phyloP scores from a whole-genome alignment of 2,329 filamentous ascomycete species.

The Pseudopyricularia cyperi region DNA sequence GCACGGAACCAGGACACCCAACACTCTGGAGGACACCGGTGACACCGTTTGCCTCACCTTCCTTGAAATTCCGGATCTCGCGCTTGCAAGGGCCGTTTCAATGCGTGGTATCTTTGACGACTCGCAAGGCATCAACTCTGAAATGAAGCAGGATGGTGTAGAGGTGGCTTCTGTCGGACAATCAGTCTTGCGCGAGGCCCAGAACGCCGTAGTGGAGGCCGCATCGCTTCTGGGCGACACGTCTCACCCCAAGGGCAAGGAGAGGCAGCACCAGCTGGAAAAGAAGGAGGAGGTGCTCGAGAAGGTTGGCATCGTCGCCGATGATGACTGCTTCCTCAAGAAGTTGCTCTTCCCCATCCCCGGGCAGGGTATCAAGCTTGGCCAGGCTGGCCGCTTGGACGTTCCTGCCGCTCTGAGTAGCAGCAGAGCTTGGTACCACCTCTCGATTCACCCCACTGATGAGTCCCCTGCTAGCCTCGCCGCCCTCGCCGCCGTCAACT shows the following conservation, averaged over 20 bases:
- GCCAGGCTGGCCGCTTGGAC: slow-evolving; percentile 67
- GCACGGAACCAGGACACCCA: slow-evolving; percentile 48
- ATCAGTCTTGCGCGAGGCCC: slow-evolving; percentile 79
- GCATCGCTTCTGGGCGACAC: slow-evolving; percentile 69
- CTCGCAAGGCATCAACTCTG: slow-evolving; percentile 78
- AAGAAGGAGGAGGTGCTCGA: slow-evolving; percentile 74
- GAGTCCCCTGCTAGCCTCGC: slow-evolving; percentile 65
- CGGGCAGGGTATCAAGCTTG: slow-evolving; percentile 68
- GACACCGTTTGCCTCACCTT: slow-evolving; percentile 86
- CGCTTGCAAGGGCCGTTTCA: slow-evolving; percentile 74
- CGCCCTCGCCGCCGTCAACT: slow-evolving; percentile 57
- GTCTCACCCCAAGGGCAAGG: slow-evolving; percentile 51
- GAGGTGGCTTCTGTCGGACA: slow-evolving; percentile 61
- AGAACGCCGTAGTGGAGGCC: slow-evolving; percentile 62
- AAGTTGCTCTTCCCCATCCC: slow-evolving; percentile 68
- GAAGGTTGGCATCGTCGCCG: slow-evolving; percentile 70
- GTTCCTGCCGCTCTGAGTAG: slow-evolving; percentile 61
- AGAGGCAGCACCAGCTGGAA: slow-evolving; percentile 68
- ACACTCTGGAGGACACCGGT: slow-evolving; percentile 54
- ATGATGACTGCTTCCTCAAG: slow-evolving; percentile 71
- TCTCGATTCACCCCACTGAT: slow-evolving; percentile 84
- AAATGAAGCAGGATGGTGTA: slow-evolving; percentile 94
- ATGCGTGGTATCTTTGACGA: slow-evolving; percentile 91
- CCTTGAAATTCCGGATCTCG: slow-evolving; percentile 69
- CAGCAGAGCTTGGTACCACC: slow-evolving; percentile 90